Evolutionary conservation across 2,329 filamentous ascomycete species (phyloP).

Genomic region (Escovopsis sp.): DNA sequence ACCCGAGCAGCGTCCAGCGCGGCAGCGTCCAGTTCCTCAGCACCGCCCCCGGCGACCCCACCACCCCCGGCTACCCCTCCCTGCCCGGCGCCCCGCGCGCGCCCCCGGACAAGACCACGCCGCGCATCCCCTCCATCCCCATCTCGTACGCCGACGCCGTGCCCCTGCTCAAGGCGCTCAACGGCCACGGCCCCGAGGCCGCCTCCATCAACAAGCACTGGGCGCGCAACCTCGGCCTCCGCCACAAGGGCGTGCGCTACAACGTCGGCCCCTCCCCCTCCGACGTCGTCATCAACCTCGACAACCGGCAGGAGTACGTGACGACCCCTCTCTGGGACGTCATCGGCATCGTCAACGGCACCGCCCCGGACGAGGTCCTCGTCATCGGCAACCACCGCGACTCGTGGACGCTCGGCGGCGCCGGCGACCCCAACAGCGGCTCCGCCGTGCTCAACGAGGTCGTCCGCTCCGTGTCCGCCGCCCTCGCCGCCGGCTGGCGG

Average conservation of each 20-base stretch:
- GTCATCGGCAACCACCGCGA: slow-evolving; percentile 87
- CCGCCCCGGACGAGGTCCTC: slow-evolving; percentile 69
- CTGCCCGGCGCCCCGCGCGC: slow-evolving; percentile 73
- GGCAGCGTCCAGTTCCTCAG: slow-evolving; percentile 76
- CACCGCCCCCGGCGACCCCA: slow-evolving; percentile 57
- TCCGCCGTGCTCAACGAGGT: slow-evolving; percentile 69
- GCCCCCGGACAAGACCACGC: slow-evolving; percentile 53
- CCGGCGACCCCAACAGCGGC: slow-evolving; percentile 69
- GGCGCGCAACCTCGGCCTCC: slow-evolving; percentile 54
- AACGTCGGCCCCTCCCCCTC: slow-evolving; percentile 72
- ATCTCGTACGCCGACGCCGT: slow-evolving; percentile 80
- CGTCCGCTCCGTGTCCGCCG: slow-evolving; percentile 57
- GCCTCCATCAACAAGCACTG: slow-evolving; percentile 59
- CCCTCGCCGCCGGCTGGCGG: slow-evolving; percentile 42
- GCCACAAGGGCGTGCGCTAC: slow-evolving; percentile 70
- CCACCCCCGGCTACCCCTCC: slow-evolving; percentile 85
- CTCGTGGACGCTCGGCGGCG: slow-evolving; percentile 77
- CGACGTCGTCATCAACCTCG: slow-evolving; percentile 52
- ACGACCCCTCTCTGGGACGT: slow-evolving; percentile 81
- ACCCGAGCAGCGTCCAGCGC: slow-evolving; percentile 79
- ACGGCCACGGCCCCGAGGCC: slow-evolving; percentile 70
- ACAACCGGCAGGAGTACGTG: slow-evolving; percentile 68
- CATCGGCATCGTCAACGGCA: slow-evolving; percentile 83
- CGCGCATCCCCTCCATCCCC: slow-evolving; percentile 78
- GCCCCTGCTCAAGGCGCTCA: slow-evolving; percentile 77